Evolutionary conservation across 306 rosid genomes (phyloP).

Genomic region (Lathyrus tuberosus): DNA sequence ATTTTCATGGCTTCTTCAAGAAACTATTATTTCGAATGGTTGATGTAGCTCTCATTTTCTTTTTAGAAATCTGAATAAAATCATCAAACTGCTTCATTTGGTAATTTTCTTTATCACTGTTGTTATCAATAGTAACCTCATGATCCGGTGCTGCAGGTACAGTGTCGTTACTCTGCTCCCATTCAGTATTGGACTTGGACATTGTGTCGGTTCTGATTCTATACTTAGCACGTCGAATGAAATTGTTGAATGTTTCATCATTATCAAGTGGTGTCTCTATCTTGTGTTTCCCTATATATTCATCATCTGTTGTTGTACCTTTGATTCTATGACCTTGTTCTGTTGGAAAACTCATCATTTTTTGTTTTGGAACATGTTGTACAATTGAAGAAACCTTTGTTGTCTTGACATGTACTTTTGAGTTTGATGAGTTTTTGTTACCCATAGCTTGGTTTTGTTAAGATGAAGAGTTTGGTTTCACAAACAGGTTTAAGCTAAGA

Average conservation of each 20-base stretch:
- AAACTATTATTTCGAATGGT: slow-evolving; percentile 39
- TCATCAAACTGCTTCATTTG: slow-evolving; percentile 48
- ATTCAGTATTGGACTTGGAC: slow-evolving; percentile 34
- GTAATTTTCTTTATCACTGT: slow-evolving; percentile 25
- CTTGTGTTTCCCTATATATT: neutral
- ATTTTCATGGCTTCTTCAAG: neutral
- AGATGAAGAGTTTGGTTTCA: slow-evolving; percentile 22
- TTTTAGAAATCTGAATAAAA: slow-evolving; percentile 47
- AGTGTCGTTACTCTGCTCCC: slow-evolving; percentile 18
- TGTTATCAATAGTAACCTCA: slow-evolving; percentile 6
- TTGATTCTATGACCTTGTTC: neutral
- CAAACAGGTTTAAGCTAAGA: slow-evolving; percentile 14
- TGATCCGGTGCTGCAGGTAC: neutral
- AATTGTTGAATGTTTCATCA: slow-evolving; percentile 47
- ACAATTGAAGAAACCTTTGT: slow-evolving; percentile 15
- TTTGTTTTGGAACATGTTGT: slow-evolving; percentile 11
- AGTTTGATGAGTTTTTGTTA: slow-evolving; percentile 32
- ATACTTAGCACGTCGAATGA: slow-evolving; percentile 32
- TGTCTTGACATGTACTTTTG: slow-evolving; percentile 19
- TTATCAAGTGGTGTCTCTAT: slow-evolving; percentile 22
- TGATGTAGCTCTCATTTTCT: slow-evolving; percentile 46
- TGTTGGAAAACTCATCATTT: neutral
- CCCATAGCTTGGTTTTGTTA: slow-evolving; percentile 32
- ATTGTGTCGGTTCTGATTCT: slow-evolving; percentile 37
- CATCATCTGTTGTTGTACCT: neutral